phyloP scores from a whole-genome alignment of 768 basidiomycete genomes.

The Termitomyces sp. region DNA sequence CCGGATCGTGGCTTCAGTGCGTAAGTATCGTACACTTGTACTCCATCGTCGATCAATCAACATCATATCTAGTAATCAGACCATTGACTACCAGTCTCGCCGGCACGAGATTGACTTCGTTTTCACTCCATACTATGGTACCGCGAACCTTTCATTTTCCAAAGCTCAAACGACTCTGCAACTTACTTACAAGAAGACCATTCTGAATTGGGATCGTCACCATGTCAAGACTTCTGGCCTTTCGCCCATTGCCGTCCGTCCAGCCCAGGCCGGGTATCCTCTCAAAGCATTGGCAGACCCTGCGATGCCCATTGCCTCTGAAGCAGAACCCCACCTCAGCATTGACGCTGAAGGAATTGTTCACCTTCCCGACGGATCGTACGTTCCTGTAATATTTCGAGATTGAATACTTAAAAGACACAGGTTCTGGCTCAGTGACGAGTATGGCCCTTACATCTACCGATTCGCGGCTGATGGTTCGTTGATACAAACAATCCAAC shows the following conservation, averaged over 20 bases:
- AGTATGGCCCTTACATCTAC: slow-evolving; percentile 67
- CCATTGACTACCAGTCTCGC: slow-evolving; percentile 59
- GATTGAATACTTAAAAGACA: no score
- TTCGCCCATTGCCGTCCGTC: slow-evolving; percentile 44
- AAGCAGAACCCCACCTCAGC: slow-evolving; percentile 37
- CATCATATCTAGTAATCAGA: slow-evolving; percentile 31
- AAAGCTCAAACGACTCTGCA: slow-evolving; percentile 46
- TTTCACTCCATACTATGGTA: slow-evolving; percentile 49
- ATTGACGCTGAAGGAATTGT: slow-evolving; percentile 59
- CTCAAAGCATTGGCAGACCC: slow-evolving; percentile 31
- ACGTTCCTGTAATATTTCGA: no score
- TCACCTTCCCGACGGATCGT: slow-evolving; percentile 23
- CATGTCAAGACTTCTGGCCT: slow-evolving; percentile 48
- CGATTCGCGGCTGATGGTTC: slow-evolving; percentile 39
- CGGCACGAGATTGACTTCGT: slow-evolving; percentile 57
- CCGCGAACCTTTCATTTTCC: slow-evolving; percentile 39
- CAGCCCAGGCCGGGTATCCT: slow-evolving; percentile 27
- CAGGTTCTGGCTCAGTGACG: slow-evolving; percentile 63
- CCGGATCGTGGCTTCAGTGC: slow-evolving; percentile 57
- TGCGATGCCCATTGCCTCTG: slow-evolving; percentile 39
- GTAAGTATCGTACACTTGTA: slow-evolving; percentile 26
- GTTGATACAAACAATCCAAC: slow-evolving; percentile 51
- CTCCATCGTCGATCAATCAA: background rate
- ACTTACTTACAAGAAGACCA: slow-evolving; percentile 44
- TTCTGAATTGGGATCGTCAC: slow-evolving; percentile 43